A percentile compares a stretch with the other conserved stretches of the same genome.
These are phyloP conservation scores for Agaricus blazei DNA, from an alignment of 768 basidiomycete species.

Conservation along the genomic window DNA sequence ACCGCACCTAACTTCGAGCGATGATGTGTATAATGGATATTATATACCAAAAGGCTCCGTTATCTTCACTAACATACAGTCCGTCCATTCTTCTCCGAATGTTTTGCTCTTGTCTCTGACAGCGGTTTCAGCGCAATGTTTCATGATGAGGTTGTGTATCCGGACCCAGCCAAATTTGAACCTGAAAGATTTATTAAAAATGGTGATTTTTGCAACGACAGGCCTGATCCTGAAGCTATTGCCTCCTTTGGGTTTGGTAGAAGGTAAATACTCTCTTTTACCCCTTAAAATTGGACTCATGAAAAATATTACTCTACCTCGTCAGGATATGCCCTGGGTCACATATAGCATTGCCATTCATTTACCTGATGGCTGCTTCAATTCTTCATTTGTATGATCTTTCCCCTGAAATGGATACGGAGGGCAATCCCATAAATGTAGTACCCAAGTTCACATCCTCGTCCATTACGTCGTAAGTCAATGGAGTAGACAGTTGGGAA, in stretches of 20 bases:
- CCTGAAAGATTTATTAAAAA: slow-evolving; percentile 33
- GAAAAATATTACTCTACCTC: too few species aligned
- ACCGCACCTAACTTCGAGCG: slow-evolving; percentile 20
- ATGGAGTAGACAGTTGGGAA: not conserved
- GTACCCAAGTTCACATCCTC: not conserved
- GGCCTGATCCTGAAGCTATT: slow-evolving; percentile 18
- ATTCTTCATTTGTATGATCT: slow-evolving; percentile 15
- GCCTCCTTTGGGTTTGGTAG: slow-evolving; percentile 27
- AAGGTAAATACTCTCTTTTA: slow-evolving; percentile 5
- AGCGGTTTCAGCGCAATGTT: slow-evolving; percentile 30
- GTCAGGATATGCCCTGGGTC: slow-evolving; percentile 8
- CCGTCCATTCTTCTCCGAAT: not conserved
- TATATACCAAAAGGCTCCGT: slow-evolving; percentile 32
- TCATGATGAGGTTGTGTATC: slow-evolving; percentile 30
- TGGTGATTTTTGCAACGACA: slow-evolving; percentile 12
- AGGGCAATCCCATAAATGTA: not conserved
- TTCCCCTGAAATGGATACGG: slow-evolving; percentile 8
- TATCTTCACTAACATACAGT: slow-evolving; percentile 24
- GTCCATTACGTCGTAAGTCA: not conserved
- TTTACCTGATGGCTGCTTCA: slow-evolving; percentile 2
- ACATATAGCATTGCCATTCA: not conserved
- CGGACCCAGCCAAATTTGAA: slow-evolving; percentile 32
- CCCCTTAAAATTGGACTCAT: too few species aligned
- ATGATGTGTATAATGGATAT: slow-evolving; percentile 36
- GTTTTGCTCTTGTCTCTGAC: too few species aligned